These are phyloP conservation scores for Geotrichum histeridarum DNA, from an alignment of 1,139 yeast species.

Conservation along the genomic window DNA sequence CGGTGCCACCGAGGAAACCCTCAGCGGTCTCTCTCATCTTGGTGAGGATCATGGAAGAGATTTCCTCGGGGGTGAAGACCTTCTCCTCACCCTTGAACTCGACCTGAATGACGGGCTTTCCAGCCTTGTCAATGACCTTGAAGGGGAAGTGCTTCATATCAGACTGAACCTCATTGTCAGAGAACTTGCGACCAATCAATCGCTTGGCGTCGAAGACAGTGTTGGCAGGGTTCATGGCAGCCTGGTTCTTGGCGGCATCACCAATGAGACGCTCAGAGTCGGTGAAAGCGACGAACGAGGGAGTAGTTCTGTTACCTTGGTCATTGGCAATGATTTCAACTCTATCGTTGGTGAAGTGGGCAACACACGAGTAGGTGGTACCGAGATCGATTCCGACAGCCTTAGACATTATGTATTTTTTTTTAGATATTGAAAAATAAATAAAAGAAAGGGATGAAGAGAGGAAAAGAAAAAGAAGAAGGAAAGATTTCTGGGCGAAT, in stretches of 20 bases:
- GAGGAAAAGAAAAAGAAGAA: neutral
- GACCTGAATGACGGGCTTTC: constrained; percentile 86
- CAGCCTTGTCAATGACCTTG: constrained; percentile 79
- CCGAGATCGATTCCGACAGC: constrained; percentile 82
- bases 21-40: constrained; percentile 96
- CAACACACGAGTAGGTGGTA: constrained; percentile 98
- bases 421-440: neutral
- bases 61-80: constrained; percentile 92
- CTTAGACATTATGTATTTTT: constrained; percentile 30
- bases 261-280: constrained; percentile 95
- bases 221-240: constrained; percentile 93
- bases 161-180: constrained; percentile 82
- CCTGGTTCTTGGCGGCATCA: constrained; percentile 98
- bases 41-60: constrained; percentile 89
- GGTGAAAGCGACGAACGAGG: constrained; percentile 95
- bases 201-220: constrained; percentile 96
- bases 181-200: constrained; percentile 89
- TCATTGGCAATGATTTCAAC: constrained; percentile 94
- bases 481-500: neutral
- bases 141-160: constrained; percentile 96
- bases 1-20: constrained; percentile 80
- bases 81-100: constrained; percentile 91
- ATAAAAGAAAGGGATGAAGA: constrained; percentile 1
- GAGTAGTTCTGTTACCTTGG: constrained; percentile 98
- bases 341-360: constrained; percentile 87